Conservation (phyloP, 2,329 filamentous ascomycete genomes). For the Leptoxyphium fumago region DNA sequence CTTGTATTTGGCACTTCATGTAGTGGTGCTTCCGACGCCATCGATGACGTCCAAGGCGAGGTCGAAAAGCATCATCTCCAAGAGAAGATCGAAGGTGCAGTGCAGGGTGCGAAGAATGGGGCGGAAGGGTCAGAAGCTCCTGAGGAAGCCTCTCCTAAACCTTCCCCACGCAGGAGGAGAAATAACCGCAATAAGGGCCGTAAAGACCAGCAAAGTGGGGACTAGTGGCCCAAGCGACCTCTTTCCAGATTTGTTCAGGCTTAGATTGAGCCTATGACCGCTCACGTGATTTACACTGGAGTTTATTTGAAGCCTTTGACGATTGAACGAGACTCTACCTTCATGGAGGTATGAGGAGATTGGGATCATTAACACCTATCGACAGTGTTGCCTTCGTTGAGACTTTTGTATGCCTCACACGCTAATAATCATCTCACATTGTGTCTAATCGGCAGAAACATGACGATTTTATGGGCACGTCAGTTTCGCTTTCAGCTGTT, state of each 20-base stretch:
- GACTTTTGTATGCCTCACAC: no score
- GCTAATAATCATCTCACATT: neutral
- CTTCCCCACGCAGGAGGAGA: neutral
- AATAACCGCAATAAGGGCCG: neutral
- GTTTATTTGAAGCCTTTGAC: no score
- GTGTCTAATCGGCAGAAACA: neutral
- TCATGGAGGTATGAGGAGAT: no score
- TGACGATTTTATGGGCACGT: slow-evolving; percentile 36
- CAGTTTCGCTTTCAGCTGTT: slow-evolving; percentile 40
- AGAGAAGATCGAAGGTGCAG: slow-evolving; percentile 24
- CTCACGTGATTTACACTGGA: no score
- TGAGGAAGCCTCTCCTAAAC: neutral
- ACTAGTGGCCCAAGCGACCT: neutral
- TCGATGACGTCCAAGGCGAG: slow-evolving; percentile 41
- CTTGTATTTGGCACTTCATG: slow-evolving; percentile 42
- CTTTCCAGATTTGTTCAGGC: no score
- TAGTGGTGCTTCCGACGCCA: slow-evolving; percentile 34
- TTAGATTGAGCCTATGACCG: no score
- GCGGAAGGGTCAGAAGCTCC: slow-evolving; percentile 2
- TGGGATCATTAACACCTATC: no score
- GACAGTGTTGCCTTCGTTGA: no score
- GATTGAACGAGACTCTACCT: no score
- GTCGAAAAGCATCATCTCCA: slow-evolving; percentile 40
- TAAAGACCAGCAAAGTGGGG: neutral
- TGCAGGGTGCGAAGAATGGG: slow-evolving; percentile 15